Percentiles rank a stretch among this genome's conserved stretches.
Evolutionary conservation across 1,284 basidiomycete species (phyloP).

Genomic region (Cryptococcus floricola): DNA sequence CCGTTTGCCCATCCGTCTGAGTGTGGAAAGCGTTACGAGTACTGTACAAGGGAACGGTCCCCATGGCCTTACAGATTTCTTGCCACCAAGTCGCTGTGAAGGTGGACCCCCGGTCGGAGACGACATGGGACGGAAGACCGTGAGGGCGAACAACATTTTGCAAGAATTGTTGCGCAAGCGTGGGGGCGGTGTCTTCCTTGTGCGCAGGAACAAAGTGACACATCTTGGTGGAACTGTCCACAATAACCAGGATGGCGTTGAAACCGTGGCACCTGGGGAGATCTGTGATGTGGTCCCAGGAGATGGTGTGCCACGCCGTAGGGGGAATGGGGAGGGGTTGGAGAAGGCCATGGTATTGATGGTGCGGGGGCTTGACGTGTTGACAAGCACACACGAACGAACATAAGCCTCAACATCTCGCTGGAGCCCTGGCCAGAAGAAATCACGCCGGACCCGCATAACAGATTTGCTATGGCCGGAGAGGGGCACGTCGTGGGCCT

Average conservation of each 20-base stretch:
- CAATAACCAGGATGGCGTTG: conserved; percentile 50
- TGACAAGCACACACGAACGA: no score
- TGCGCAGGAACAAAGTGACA: conserved; percentile 46
- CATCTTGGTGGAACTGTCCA: conserved; percentile 50
- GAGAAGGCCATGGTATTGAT: no score
- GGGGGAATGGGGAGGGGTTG: no score
- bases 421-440: no score
- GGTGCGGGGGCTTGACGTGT: no score
- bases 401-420: no score
- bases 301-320: no score
- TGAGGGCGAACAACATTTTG: conserved; percentile 16
- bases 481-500: no score
- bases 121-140: conserved; percentile 24
- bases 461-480: no score
- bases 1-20: conserved; percentile 51
- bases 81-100: conserved; percentile 32
- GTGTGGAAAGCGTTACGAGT: conserved; percentile 52
- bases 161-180: no score
- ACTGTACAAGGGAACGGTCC: conserved; percentile 18
- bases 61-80: conserved; percentile 6
- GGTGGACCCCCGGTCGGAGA: conserved; percentile 36
- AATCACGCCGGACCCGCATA: no score
- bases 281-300: no score
- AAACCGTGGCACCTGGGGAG: conserved; percentile 22
- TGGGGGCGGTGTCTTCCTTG: conserved; percentile 13